Percentiles rank a stretch among this genome's conserved stretches.
Conservation (phyloP, 306 rosid species). For the Cucumis melo region DNA sequence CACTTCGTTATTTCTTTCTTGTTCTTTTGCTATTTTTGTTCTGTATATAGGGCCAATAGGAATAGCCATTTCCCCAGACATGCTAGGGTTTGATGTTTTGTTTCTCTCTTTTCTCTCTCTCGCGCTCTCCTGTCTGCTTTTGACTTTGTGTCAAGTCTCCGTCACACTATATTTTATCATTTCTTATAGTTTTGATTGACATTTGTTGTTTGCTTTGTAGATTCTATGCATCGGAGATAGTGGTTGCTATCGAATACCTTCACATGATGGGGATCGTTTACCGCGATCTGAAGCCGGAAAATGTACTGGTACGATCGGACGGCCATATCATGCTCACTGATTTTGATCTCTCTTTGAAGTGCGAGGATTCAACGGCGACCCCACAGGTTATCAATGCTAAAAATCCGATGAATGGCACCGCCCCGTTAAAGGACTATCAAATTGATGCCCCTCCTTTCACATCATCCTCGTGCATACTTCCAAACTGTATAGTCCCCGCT, state of each 20-base stretch:
- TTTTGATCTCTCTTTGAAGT: slow-evolving; percentile 52
- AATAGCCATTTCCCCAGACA: slow-evolving; percentile 1
- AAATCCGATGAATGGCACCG: slow-evolving; percentile 19
- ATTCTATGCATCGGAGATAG: slow-evolving; percentile 69
- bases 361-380: slow-evolving; percentile 30
- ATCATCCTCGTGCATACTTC: slow-evolving; percentile 52
- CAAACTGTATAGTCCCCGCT: slow-evolving; percentile 47
- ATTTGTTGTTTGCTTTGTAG: slow-evolving; percentile 19
- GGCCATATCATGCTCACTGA: slow-evolving; percentile 83
- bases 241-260: slow-evolving; percentile 71
- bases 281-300: slow-evolving; percentile 77
- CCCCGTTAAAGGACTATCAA: background rate
- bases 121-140: background rate
- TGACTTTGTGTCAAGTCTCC: slow-evolving; percentile 1
- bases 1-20: slow-evolving; percentile 1
- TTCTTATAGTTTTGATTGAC: background rate
- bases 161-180: background rate
- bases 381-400: slow-evolving; percentile 29
- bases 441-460: slow-evolving; percentile 26
- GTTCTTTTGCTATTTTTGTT: slow-evolving; percentile 5
- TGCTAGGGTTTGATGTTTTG: background rate
- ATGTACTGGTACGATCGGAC: slow-evolving; percentile 61
- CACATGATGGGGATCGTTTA: slow-evolving; percentile 90
- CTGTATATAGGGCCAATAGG: background rate
- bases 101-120: background rate